phyloP scores from a whole-genome alignment of 2,329 filamentous ascomycete genomes.

The Magnaporthiopsis rhizophila region DNA sequence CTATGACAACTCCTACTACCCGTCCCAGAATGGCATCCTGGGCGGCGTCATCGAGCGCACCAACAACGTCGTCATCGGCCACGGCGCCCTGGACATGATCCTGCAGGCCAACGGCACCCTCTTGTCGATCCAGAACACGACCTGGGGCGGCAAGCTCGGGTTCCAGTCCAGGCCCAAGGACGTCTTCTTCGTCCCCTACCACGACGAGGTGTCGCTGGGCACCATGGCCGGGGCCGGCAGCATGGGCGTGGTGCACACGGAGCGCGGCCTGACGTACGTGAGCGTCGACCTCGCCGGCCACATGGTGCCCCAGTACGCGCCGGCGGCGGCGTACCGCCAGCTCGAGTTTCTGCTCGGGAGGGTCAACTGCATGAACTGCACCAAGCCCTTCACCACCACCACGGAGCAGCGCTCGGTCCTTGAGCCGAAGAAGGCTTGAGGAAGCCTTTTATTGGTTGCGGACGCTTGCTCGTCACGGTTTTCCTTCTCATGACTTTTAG shows the following conservation, averaged over 20 bases:
- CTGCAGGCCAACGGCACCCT: conserved; percentile 63
- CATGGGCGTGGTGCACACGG: conserved; percentile 58
- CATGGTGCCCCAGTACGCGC: conserved; percentile 60
- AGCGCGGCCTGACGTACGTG: conserved; percentile 64
- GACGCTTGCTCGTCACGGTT: neutral
- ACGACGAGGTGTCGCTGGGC: conserved; percentile 30
- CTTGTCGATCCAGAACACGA: conserved; percentile 71
- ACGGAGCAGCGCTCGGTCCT: neutral
- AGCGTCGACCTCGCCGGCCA: conserved; percentile 57
- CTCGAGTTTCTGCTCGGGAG: conserved; percentile 68
- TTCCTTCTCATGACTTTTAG: neutral
- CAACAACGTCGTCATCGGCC: conserved; percentile 63
- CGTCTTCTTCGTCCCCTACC: conserved; percentile 63
- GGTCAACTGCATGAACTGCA: conserved; percentile 45
- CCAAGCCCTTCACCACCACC: conserved; percentile 27
- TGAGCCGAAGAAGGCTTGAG: too few relatives aligned
- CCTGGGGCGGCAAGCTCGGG: conserved; percentile 46
- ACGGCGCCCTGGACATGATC: conserved; percentile 62
- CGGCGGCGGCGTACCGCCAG: conserved; percentile 60
- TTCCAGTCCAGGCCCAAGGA: conserved; percentile 36
- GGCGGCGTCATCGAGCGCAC: conserved; percentile 66
- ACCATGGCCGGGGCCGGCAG: conserved; percentile 53
- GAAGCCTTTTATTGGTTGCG: neutral
- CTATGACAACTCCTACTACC: conserved; percentile 30
- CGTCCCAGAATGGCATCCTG: conserved; percentile 37